Percentiles rank a stretch among this genome's conserved stretches.
Evolutionary conservation across 202 grass and related monocot genomes (phyloP).

Genomic region (Panicum virgatum): DNA sequence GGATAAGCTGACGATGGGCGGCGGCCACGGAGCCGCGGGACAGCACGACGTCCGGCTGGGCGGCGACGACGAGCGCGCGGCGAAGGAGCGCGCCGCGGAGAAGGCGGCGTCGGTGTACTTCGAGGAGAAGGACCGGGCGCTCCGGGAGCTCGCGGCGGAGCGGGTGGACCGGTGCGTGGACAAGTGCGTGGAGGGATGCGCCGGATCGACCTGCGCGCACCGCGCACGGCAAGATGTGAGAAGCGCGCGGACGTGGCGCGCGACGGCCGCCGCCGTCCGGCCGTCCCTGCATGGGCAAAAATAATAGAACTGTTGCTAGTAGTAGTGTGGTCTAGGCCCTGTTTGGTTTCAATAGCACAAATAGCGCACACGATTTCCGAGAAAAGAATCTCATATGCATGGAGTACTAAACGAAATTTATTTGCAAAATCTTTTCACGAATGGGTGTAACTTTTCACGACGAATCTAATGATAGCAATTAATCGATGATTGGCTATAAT

Average conservation of each 20-base stretch:
- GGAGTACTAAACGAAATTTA: no score
- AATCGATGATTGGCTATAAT: no score
- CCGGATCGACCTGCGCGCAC: constrained; percentile 40
- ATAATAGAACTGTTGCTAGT: no score
- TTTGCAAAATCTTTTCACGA: no score
- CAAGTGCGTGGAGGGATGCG: constrained; percentile 47
- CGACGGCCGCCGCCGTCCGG: no score
- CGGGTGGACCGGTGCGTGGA: constrained; percentile 38
- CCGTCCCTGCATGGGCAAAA: no score
- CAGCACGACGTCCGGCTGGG: constrained; percentile 23
- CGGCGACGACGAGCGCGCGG: constrained; percentile 23
- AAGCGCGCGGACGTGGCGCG: background rate
- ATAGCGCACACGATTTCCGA: no score
- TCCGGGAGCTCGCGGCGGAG: constrained; percentile 35
- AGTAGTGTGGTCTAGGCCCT: no score
- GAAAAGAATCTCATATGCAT: no score
- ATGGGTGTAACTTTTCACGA: no score
- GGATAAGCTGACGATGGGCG: constrained; percentile 65
- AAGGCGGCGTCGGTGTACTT: constrained; percentile 50
- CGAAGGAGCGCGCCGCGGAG: constrained; percentile 50
- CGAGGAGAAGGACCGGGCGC: constrained; percentile 51
- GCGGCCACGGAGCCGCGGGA: background rate
- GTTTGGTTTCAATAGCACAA: no score
- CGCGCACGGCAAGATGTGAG: constrained; percentile 60
- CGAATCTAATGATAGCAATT: no score